A percentile compares a stretch with the other conserved stretches of the same genome.
Evolutionary conservation across 1,284 basidiomycete genomes (phyloP).

Genomic region (Filobasidium uniguttulatum): DNA sequence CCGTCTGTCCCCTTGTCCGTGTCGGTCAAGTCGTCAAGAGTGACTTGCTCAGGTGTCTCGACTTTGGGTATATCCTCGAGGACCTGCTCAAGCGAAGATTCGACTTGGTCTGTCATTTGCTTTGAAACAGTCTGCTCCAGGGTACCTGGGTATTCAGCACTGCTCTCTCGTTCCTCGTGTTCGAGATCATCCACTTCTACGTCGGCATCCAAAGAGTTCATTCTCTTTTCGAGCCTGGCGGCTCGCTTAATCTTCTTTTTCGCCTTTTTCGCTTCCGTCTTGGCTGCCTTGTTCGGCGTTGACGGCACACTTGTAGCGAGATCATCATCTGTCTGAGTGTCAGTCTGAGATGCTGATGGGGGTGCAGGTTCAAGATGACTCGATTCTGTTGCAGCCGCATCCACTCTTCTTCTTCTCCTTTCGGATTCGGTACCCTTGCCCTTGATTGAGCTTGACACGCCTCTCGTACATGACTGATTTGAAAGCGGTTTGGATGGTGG

Average conservation of each 20-base stretch:
- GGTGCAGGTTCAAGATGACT: not conserved
- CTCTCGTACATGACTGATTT: not conserved
- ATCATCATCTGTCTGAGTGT: not conserved
- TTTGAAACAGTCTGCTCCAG: too few species aligned
- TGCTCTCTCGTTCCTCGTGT: not conserved
- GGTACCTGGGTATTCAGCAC: not conserved
- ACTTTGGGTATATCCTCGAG: not conserved
- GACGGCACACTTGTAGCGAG: too few species aligned
- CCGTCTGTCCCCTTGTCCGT: not conserved
- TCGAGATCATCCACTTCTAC: not conserved
- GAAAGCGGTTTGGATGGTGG: not conserved
- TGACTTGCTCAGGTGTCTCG: not conserved
- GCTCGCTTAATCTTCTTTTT: conserved; percentile 3
- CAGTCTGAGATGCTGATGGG: not conserved
- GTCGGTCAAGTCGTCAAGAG: not conserved
- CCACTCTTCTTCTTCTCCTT: not conserved
- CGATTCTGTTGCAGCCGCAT: too few species aligned
- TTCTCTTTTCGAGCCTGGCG: not conserved
- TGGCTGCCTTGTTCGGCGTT: not conserved
- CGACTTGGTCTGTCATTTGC: too few species aligned
- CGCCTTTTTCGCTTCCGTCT: conserved; percentile 2
- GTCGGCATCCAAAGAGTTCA: not conserved
- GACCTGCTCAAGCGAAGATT: not conserved
- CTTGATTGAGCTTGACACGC: not conserved
- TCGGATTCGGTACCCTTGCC: not conserved